A percentile compares a stretch with the other conserved stretches of the same genome.
Conservation (phyloP, 371 early-diverging fungal species). For the Rhizopus delemar region DNA sequence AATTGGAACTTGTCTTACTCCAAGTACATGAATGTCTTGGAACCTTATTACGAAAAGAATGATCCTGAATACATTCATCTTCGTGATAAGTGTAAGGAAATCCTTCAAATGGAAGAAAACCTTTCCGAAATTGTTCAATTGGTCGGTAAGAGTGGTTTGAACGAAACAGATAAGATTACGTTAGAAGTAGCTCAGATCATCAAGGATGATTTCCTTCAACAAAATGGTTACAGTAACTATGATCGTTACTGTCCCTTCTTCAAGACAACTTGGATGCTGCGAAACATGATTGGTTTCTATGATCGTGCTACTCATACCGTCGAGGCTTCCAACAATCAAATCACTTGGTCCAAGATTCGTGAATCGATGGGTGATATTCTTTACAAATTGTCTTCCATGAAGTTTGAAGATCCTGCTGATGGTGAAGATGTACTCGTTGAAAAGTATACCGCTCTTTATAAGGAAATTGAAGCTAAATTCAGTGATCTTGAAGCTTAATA, state of each 20-base stretch:
- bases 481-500: constrained; percentile 50
- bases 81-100: constrained; percentile 96
- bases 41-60: constrained; percentile 93
- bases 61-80: constrained; percentile 93
- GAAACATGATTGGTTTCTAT: constrained; percentile 98
- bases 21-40: constrained; percentile 97
- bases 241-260: constrained; percentile 99
- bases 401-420: constrained; percentile 98
- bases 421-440: constrained; percentile 86
- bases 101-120: constrained; percentile 99
- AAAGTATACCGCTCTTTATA: constrained; percentile 82
- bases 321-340: constrained; percentile 84
- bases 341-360: constrained; percentile 96
- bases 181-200: constrained; percentile 98
- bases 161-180: constrained; percentile 99
- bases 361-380: constrained; percentile 92
- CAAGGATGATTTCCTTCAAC: constrained; percentile 99
- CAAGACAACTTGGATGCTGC: constrained; percentile 97
- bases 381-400: constrained; percentile 98
- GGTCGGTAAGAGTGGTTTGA: constrained; percentile 98
- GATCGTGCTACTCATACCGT: constrained; percentile 92
- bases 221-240: constrained; percentile 99
- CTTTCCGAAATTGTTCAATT: constrained; percentile 99
- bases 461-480: constrained; percentile 97
- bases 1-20: constrained; percentile 99